A percentile compares a stretch with the other conserved stretches of the same genome.
phyloP scores from a whole-genome alignment of 352 stramenopile species.

The Pythium sp. region DNA sequence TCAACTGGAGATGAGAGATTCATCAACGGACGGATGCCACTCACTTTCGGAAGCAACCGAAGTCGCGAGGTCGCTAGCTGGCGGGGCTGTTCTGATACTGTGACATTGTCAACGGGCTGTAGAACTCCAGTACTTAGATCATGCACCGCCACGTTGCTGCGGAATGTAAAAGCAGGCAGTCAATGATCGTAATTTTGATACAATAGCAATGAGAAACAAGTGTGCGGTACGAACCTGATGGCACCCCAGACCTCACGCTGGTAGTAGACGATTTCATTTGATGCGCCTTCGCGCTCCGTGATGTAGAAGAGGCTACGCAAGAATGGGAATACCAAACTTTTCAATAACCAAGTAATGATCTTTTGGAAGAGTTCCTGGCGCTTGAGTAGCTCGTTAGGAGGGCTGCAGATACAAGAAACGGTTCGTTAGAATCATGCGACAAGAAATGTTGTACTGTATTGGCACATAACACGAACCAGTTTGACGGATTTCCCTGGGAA shows the following conservation, averaged over 20 bases:
- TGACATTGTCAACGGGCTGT: constrained; percentile 14
- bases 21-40: constrained; percentile 69
- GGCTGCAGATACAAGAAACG: constrained; percentile 20
- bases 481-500: constrained; percentile 17
- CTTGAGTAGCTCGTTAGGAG: constrained; percentile 53
- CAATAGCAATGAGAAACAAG: not conserved
- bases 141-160: constrained; percentile 41
- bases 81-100: constrained; percentile 2
- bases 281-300: constrained; percentile 63
- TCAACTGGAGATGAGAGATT: constrained; percentile 54
- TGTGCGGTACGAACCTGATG: constrained; percentile 40
- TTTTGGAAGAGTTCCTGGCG: constrained; percentile 38
- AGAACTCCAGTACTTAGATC: constrained; percentile 51
- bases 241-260: constrained; percentile 62
- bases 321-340: constrained; percentile 50
- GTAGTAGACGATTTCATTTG: constrained; percentile 69
- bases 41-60: constrained; percentile 63
- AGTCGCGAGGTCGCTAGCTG: constrained; percentile 52
- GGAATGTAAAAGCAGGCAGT: not conserved
- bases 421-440: not conserved
- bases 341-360: constrained; percentile 43
- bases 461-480: constrained; percentile 24
- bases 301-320: constrained; percentile 72
- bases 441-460: not conserved
- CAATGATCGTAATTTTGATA: not conserved